Evolutionary conservation across 2,329 filamentous ascomycete species (phyloP).

Genomic region (Phyllosticta paracitricarpa): DNA sequence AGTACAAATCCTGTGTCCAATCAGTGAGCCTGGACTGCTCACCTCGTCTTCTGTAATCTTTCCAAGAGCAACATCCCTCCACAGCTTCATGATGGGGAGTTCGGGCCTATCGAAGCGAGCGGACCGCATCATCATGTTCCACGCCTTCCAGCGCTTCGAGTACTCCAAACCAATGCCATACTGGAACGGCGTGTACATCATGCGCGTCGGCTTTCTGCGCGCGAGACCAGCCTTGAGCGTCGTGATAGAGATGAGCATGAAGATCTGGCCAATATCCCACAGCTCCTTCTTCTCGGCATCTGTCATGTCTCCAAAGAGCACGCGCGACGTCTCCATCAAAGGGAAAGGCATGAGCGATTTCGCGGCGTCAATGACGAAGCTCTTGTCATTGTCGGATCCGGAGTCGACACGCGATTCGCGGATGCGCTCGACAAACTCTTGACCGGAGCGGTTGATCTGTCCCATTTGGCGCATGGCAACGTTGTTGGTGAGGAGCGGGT

Average conservation of each 20-base stretch:
- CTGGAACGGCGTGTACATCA: background rate
- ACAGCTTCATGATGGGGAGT: background rate
- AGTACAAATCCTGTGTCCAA: background rate
- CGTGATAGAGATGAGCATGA: background rate
- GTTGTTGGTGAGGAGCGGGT: slow-evolving; percentile 4
- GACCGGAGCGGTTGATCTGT: background rate
- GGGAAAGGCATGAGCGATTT: slow-evolving; percentile 8
- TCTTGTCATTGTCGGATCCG: background rate
- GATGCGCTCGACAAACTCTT: background rate
- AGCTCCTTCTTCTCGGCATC: slow-evolving; percentile 1
- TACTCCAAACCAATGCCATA: background rate
- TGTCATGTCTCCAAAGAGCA: slow-evolving; percentile 3
- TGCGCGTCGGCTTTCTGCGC: background rate
- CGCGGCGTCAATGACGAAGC: slow-evolving; percentile 3
- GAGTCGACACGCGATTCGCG: background rate
- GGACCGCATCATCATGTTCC: background rate
- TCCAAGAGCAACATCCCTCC: background rate
- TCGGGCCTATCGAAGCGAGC: background rate
- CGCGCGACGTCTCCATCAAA: slow-evolving; percentile 2
- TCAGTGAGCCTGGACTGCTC: background rate
- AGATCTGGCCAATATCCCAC: slow-evolving; percentile 8
- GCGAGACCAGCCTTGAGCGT: background rate
- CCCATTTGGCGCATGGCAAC: background rate
- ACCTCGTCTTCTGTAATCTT: background rate
- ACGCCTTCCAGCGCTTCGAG: background rate